Conservation (phyloP, 805 yeast genomes). For the Saccharomyces jurei region DNA sequence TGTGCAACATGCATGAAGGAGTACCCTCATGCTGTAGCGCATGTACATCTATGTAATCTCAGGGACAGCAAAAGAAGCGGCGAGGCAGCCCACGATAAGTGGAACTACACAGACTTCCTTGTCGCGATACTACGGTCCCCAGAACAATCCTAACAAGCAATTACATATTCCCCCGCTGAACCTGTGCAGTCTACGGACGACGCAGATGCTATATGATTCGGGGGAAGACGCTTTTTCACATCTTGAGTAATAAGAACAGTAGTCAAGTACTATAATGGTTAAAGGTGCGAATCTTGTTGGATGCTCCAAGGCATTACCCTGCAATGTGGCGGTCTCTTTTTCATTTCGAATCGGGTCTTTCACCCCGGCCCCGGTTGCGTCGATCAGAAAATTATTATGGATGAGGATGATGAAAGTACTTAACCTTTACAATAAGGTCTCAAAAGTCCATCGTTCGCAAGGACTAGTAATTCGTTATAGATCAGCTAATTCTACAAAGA, state of each 20-base stretch:
- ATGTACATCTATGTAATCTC: neutral
- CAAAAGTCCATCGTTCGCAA: neutral
- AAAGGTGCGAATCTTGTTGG: neutral
- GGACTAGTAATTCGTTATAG: neutral
- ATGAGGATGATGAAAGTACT: neutral
- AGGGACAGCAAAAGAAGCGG: neutral
- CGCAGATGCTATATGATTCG: neutral
- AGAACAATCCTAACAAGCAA: constrained; percentile 18
- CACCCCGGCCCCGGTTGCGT: neutral
- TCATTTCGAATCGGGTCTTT: neutral
- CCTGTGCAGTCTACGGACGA: neutral
- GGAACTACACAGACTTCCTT: neutral
- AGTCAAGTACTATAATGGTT: neutral
- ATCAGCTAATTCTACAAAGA: neutral
- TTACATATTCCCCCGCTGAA: constrained; percentile 19
- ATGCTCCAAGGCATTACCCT: neutral
- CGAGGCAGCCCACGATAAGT: neutral
- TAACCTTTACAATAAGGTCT: neutral
- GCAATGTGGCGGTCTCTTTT: neutral
- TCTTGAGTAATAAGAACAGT: neutral
- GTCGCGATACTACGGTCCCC: constrained; percentile 16
- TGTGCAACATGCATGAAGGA: neutral
- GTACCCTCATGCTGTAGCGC: neutral
- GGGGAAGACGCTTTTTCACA: constrained; percentile 5
- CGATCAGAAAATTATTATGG: neutral